A percentile compares a stretch with the other conserved stretches of the same genome.
Conservation (phyloP, 192 early-diverging fungal species). For the Umbelopsis sp. region DNA sequence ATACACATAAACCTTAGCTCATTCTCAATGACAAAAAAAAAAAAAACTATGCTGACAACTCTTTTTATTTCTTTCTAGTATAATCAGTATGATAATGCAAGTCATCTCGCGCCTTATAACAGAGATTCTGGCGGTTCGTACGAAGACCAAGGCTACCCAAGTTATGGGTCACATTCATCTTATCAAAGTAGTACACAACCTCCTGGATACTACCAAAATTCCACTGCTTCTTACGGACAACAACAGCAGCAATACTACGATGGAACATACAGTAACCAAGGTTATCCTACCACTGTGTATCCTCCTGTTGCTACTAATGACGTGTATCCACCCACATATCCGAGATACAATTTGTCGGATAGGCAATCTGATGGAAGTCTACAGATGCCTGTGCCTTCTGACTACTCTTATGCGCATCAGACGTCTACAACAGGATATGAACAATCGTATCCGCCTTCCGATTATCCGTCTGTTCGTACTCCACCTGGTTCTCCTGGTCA, state of each 20-base stretch:
- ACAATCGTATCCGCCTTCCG: not conserved
- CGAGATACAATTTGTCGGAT: slow-evolving; percentile 3
- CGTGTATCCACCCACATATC: not conserved
- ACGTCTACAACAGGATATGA: not conserved
- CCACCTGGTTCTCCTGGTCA: not conserved
- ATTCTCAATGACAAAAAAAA: no score
- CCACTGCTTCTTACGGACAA: not conserved
- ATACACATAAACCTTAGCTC: not conserved
- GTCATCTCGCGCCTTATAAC: not conserved
- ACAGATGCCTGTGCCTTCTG: slow-evolving; percentile 11
- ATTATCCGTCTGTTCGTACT: slow-evolving; percentile 1
- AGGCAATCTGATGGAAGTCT: not conserved
- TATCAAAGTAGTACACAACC: slow-evolving; percentile 5
- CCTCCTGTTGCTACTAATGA: not conserved
- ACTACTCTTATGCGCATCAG: not conserved
- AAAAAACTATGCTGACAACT: not conserved
- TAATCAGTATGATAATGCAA: not conserved
- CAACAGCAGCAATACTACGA: not conserved
- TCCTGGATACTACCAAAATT: not conserved
- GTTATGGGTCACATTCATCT: not conserved
- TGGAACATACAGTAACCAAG: not conserved
- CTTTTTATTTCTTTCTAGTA: not conserved
- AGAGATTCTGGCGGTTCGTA: slow-evolving; percentile 5
- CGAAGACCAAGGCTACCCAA: not conserved
- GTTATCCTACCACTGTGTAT: not conserved